Evolutionary conservation across 768 basidiomycete genomes (phyloP), one percentile per base, ranked within the genome.

Genomic region (Auricularia sp.): DNA sequence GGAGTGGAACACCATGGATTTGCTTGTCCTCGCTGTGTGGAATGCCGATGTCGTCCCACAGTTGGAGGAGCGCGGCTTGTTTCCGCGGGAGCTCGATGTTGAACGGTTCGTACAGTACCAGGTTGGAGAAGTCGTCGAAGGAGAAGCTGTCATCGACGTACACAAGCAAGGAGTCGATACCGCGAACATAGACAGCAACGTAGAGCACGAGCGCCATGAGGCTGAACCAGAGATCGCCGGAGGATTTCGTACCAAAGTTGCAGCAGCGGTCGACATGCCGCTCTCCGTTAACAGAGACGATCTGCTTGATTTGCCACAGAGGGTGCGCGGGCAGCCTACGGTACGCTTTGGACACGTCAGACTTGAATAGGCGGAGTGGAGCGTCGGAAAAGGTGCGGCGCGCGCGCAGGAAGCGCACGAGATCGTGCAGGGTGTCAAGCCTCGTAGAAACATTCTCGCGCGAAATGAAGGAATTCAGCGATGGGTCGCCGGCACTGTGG

Each of bases 21-120:
- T 82, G 81, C 64, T 82, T 82, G 6, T 62, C 44, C 11, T 70
- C 64, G 8, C 77, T 72, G 67, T 81, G 78, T 0, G 77, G 78
- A 11, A 80, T 69, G 0, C 76, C 73, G 21, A 81, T 67, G 1
- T 71, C 56, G 67, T 82, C 80, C 74, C 76, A 81, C 1, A 81
- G 72, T 1, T 45, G 51, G 0, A 82, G 75, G 3, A 81, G 72
- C 2, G 37, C n/a, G 3, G 64, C 71, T 68, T 81, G 80, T 13
- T 71, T 69, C 1, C 62, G 11, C 0, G 79, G 79, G n/a, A 74
- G 63, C 14, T 36, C 36, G 1, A 42, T 56, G 0, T 69, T 18
- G 67, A 80, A 79, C 0, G 73, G 75, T 10, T 45, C 59, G 67
- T 79, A 81, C 24, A 44, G 70, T 13, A 34, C 59, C 3, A 75